Percentiles rank a stretch among this genome's conserved stretches.
These are phyloP conservation scores for Lasiodiplodia sp. DNA, from an alignment of 2,329 filamentous ascomycete genomes.

Conservation along the genomic window DNA sequence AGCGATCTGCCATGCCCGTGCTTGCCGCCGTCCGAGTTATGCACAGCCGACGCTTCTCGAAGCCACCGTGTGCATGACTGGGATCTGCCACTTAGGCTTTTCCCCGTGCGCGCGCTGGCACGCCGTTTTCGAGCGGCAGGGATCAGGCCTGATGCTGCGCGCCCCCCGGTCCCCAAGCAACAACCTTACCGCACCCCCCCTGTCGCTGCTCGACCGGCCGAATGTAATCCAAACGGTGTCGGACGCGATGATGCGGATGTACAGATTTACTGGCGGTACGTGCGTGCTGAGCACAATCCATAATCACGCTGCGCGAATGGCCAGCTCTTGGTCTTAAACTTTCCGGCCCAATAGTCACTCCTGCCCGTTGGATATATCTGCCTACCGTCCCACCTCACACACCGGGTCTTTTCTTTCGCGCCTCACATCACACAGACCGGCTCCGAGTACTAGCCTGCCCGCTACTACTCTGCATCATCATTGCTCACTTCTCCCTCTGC, in stretches of 20 bases:
- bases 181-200: conserved; percentile 28
- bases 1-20: conserved; percentile 22
- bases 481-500: conserved; percentile 3
- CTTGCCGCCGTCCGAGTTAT: conserved; percentile 29
- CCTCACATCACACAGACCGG: conserved; percentile 18
- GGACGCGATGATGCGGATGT: conserved; percentile 30
- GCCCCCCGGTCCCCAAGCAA: conserved; percentile 28
- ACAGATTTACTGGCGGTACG: conserved; percentile 31
- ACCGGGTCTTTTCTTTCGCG: conserved; percentile 6
- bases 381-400: conserved; percentile 27
- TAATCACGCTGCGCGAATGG: conserved; percentile 28
- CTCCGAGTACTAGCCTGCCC: conserved; percentile 45
- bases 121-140: conserved; percentile 20
- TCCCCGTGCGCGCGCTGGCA: conserved; percentile 22
- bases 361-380: conserved; percentile 28
- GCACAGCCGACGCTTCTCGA: conserved; percentile 31
- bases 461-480: conserved; percentile 12
- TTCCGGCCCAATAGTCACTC: conserved; percentile 30
- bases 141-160: conserved; percentile 25
- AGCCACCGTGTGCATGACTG: conserved; percentile 29
- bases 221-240: conserved; percentile 31
- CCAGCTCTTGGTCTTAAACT: conserved; percentile 30
- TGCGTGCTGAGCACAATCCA: conserved; percentile 32
- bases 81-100: conserved; percentile 29
- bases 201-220: conserved; percentile 29